Percentiles rank a stretch among this genome's conserved stretches.
Evolutionary conservation across 306 rosid genomes (phyloP).

Genomic region (Fragaria nilgerrensis): DNA sequence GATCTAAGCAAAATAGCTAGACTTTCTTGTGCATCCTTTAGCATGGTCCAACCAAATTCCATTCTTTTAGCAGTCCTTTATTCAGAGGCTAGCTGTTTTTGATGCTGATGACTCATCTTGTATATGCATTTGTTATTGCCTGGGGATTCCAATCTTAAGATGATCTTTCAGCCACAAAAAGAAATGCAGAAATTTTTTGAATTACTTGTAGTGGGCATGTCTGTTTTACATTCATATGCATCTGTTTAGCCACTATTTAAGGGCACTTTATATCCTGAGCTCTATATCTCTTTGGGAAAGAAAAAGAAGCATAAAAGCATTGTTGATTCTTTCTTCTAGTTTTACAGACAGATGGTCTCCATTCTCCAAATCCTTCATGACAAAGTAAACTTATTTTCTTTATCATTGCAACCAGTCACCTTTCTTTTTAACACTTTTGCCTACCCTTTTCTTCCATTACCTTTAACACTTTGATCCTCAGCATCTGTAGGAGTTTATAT

Average conservation of each 20-base stretch:
- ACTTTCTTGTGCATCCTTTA: slow-evolving; percentile 17
- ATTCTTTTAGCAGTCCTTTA: slow-evolving; percentile 8
- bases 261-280: slow-evolving; percentile 37
- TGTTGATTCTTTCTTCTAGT: slow-evolving; percentile 25
- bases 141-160: not conserved
- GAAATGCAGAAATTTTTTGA: not conserved
- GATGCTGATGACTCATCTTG: not conserved
- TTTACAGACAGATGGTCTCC: slow-evolving; percentile 18
- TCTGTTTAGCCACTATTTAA: slow-evolving; percentile 27
- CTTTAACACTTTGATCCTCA: slow-evolving; percentile 27
- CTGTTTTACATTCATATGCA: slow-evolving; percentile 32
- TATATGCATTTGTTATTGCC: not conserved
- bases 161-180: not conserved
- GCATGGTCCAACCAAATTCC: slow-evolving; percentile 29
- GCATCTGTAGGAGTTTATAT: slow-evolving; percentile 24
- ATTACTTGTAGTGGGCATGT: slow-evolving; percentile 10
- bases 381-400: slow-evolving; percentile 62
- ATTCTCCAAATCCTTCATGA: slow-evolving; percentile 44
- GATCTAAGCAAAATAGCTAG: slow-evolving; percentile 28
- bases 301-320: slow-evolving; percentile 36
- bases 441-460: slow-evolving; percentile 25
- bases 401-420: slow-evolving; percentile 32
- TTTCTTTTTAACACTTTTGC: slow-evolving; percentile 28
- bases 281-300: slow-evolving; percentile 29
- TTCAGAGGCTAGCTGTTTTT: slow-evolving; percentile 15